Conservation (phyloP, 31 red algal genomes). For the Asparagopsis taxiformis region DNA sequence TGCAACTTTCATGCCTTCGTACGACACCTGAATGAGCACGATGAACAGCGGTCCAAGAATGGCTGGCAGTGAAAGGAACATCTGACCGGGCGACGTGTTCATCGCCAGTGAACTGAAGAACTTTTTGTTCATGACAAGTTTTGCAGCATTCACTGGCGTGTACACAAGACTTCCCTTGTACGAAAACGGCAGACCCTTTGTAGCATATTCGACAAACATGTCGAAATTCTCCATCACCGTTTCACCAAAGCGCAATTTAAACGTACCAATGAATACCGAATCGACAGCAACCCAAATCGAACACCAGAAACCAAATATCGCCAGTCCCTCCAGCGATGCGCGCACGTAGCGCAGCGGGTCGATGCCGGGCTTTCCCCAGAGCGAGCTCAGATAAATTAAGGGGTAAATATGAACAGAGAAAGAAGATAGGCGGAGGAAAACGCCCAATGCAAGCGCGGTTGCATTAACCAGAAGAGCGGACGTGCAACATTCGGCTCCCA, state of each 20-base stretch:
- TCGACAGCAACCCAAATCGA: conserved; percentile 67
- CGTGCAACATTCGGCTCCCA: conserved; percentile 53
- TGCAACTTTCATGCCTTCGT: too few relatives aligned
- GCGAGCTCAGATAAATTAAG: conserved; percentile 47
- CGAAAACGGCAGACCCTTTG: conserved; percentile 51
- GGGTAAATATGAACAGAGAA: conserved; percentile 35
- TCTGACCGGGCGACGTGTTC: conserved; percentile 73
- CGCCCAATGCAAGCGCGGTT: conserved; percentile 53
- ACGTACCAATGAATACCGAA: conserved; percentile 67
- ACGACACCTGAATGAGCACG: conserved; percentile 55
- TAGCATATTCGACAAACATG: conserved; percentile 60
- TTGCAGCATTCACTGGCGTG: conserved; percentile 68
- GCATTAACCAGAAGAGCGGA: conserved; percentile 65
- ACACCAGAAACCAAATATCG: conserved; percentile 62
- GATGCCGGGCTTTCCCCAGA: conserved; percentile 55
- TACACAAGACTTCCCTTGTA: conserved; percentile 78
- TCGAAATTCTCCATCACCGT: conserved; percentile 50
- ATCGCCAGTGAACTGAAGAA: conserved; percentile 26
- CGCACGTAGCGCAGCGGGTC: conserved; percentile 57
- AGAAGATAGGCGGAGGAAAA: conserved; percentile 66
- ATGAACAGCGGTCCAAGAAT: conserved; percentile 80
- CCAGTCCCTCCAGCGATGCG: conserved; percentile 56
- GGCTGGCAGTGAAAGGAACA: conserved; percentile 75
- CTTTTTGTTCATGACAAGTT: conserved; percentile 27
- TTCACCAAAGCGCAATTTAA: conserved; percentile 62